Percentiles rank a stretch among this genome's conserved stretches.
These are phyloP conservation scores for Colletotrichum tropicicola DNA, from an alignment of 2,329 filamentous ascomycete species.

Conservation along the genomic window DNA sequence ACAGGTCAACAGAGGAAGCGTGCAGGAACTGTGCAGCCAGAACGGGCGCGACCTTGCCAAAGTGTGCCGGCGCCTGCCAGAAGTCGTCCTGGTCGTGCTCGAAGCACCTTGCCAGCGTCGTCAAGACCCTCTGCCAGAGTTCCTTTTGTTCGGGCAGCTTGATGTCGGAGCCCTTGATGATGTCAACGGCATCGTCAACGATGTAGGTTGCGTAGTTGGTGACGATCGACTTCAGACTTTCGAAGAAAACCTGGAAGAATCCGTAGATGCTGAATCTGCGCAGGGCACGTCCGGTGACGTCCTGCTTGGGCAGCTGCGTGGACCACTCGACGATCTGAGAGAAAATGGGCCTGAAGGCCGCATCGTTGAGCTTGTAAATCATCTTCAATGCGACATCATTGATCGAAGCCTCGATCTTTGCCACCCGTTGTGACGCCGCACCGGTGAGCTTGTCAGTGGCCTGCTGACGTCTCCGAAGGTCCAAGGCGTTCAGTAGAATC, in stretches of 20 bases:
- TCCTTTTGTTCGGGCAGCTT: conserved; percentile 55
- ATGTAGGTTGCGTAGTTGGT: conserved; percentile 91
- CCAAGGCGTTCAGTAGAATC: conserved; percentile 67
- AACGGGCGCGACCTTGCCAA: conserved; percentile 74
- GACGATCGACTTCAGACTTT: conserved; percentile 89
- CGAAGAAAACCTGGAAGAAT: conserved; percentile 83
- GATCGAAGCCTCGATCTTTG: conserved; percentile 66
- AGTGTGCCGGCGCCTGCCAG: conserved; percentile 93
- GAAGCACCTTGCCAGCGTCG: conserved; percentile 79
- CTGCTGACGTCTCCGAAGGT: conserved; percentile 69
- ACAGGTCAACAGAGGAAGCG: conserved; percentile 53
- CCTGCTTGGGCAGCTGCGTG: conserved; percentile 67
- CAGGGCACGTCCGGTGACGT: conserved; percentile 63
- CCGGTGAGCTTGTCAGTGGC: conserved; percentile 54
- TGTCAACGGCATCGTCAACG: conserved; percentile 75
- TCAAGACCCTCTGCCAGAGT: conserved; percentile 76
- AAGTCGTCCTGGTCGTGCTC: conserved; percentile 93
- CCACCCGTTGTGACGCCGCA: conserved; percentile 56
- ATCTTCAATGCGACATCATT: conserved; percentile 84
- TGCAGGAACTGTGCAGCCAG: conserved; percentile 73
- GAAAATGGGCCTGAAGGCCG: conserved; percentile 92
- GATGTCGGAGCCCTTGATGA: conserved; percentile 65
- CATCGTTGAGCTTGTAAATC: conserved; percentile 96
- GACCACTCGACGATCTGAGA: conserved; percentile 86
- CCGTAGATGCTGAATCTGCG: conserved; percentile 82